Conservation (phyloP, 2,329 filamentous ascomycete species). For the Colletotrichum sidae region DNA sequence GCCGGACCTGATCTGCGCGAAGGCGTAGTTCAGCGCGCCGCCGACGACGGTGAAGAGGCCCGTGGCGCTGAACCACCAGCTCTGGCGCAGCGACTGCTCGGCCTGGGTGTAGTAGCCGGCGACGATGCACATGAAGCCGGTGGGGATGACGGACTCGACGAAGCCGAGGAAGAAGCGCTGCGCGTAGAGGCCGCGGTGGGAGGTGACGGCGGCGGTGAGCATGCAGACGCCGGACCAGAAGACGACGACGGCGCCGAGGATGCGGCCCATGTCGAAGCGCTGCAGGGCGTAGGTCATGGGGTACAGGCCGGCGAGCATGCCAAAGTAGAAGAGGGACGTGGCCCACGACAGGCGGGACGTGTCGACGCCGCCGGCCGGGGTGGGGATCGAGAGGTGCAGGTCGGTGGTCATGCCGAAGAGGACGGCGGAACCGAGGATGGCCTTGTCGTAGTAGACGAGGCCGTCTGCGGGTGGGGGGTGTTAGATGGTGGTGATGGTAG, state of each 20-base stretch:
- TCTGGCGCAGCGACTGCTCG: slow-evolving; percentile 73
- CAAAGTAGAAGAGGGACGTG: slow-evolving; percentile 84
- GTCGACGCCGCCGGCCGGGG: slow-evolving; percentile 63
- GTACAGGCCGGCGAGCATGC: slow-evolving; percentile 79
- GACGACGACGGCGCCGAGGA: slow-evolving; percentile 72
- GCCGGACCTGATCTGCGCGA: slow-evolving; percentile 70
- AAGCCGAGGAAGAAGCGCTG: slow-evolving; percentile 75
- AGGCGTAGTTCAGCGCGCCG: slow-evolving; percentile 74
- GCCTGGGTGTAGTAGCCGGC: slow-evolving; percentile 72
- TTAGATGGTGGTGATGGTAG: slow-evolving; percentile 4
- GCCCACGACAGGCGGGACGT: slow-evolving; percentile 80
- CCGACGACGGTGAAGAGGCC: slow-evolving; percentile 73
- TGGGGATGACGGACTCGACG: slow-evolving; percentile 73
- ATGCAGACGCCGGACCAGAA: slow-evolving; percentile 77
- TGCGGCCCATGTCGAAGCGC: slow-evolving; percentile 72
- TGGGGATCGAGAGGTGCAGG: slow-evolving; percentile 65
- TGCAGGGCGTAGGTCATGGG: slow-evolving; percentile 79
- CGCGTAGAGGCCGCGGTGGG: slow-evolving; percentile 71
- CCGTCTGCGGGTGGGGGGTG: slow-evolving; percentile 45
- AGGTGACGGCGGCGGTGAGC: slow-evolving; percentile 74
- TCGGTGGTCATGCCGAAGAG: slow-evolving; percentile 83
- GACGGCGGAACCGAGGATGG: slow-evolving; percentile 78
- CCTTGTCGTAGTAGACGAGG: slow-evolving; percentile 64
- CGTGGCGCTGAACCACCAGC: slow-evolving; percentile 73
- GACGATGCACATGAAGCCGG: slow-evolving; percentile 74